Evolutionary conservation across 371 early-diverging fungal genomes (phyloP).

Genomic region (Mucor plumbeus): DNA sequence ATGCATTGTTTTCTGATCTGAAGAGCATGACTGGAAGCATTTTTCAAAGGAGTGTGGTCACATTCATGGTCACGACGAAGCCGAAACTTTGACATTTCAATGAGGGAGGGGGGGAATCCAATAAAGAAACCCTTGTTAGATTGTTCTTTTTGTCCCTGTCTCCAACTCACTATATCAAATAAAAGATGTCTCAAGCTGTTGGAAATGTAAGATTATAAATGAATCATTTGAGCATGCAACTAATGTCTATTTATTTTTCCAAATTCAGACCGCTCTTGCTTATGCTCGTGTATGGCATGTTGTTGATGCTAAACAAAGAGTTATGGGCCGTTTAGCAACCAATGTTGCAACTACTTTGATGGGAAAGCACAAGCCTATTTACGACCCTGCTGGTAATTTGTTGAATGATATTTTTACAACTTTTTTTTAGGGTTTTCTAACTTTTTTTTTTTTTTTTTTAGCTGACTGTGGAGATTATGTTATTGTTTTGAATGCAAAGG

Average conservation of each 20-base stretch:
- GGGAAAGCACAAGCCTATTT: slow-evolving; percentile 98
- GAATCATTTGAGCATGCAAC: neutral
- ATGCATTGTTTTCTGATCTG: too few species aligned
- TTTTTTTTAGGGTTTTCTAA: neutral
- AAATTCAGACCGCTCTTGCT: slow-evolving; percentile 83
- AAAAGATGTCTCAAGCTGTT: slow-evolving; percentile 66
- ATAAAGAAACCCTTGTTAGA: slow-evolving; percentile 15
- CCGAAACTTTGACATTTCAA: slow-evolving; percentile 7
- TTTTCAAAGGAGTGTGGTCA: neutral
- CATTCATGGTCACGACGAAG: slow-evolving; percentile 2
- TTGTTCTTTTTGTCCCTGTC: slow-evolving; percentile 19
- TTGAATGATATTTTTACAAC: too few species aligned
- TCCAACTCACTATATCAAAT: neutral
- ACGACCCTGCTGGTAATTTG: slow-evolving; percentile 83
- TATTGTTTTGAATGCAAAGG: slow-evolving; percentile 93
- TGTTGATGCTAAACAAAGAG: slow-evolving; percentile 91
- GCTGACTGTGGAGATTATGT: slow-evolving; percentile 98
- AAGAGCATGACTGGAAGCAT: too few species aligned
- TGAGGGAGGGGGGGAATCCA: neutral
- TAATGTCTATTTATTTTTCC: neutral
- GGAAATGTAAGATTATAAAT: slow-evolving; percentile 61
- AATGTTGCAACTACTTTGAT: slow-evolving; percentile 91
- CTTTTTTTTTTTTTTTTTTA: slow-evolving; percentile 26
- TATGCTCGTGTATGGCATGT: slow-evolving; percentile 96
- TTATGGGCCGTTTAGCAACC: slow-evolving; percentile 89